A percentile compares a stretch with the other conserved stretches of the same genome.
These are phyloP conservation scores for Wallacemonas rigidus DNA, from an alignment of 208 protist species.

Conservation along the genomic window DNA sequence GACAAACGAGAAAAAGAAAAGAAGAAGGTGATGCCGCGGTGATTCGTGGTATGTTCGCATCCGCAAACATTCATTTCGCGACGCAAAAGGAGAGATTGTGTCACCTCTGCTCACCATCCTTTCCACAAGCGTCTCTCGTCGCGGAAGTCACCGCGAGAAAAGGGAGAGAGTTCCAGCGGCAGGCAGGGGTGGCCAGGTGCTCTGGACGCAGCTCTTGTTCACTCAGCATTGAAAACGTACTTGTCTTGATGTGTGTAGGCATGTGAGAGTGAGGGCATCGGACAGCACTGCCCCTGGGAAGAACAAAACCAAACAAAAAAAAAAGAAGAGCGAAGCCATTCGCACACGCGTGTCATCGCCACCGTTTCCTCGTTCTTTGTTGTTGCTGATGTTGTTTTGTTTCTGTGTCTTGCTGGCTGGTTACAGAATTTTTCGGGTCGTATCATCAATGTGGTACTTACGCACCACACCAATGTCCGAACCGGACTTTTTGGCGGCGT, in stretches of 20 bases:
- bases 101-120: too few species aligned
- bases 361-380: too few species aligned
- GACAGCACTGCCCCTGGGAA: not conserved
- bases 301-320: not conserved
- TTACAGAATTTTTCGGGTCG: not conserved
- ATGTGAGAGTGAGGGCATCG: not conserved
- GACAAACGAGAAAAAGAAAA: too few species aligned
- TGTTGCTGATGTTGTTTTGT: not conserved
- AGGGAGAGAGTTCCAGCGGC: too few species aligned
- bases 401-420: not conserved
- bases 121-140: too few species aligned
- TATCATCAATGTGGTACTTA: conserved; percentile 14
- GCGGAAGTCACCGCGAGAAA: too few species aligned
- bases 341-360: not conserved
- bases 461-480: conserved; percentile 6
- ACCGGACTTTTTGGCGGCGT: not conserved
- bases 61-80: too few species aligned
- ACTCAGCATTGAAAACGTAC: not conserved
- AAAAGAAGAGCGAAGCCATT: not conserved
- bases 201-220: not conserved
- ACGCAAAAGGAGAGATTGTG: too few species aligned
- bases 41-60: too few species aligned
- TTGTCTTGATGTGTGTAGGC: not conserved
- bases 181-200: too few species aligned
- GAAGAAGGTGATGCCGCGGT: too few species aligned